A percentile compares a stretch with the other conserved stretches of the same genome.
These are phyloP conservation scores for Melanogaster broomeanus DNA, from an alignment of 768 basidiomycete genomes.

Conservation along the genomic window DNA sequence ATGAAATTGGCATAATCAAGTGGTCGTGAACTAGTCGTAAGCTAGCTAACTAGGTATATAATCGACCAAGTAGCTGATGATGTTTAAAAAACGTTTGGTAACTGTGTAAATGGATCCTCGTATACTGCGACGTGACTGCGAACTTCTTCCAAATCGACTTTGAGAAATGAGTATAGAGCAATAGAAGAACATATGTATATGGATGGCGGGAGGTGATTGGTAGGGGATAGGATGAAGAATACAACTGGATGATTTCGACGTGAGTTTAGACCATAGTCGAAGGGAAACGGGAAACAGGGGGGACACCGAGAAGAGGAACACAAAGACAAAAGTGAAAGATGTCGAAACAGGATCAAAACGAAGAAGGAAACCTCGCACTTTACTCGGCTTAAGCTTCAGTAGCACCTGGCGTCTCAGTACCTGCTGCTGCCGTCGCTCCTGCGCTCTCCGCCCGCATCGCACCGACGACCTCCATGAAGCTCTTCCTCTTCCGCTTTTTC, in stretches of 20 bases:
- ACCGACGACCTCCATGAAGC: conserved; percentile 44
- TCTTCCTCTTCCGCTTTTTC: conserved; percentile 65
- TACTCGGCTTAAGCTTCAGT: conserved; percentile 9
- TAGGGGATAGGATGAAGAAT: conserved; percentile 2
- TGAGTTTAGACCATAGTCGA: conserved; percentile 7
- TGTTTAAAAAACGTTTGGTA: not conserved
- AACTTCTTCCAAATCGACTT: not conserved
- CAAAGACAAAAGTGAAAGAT: conserved; percentile 6
- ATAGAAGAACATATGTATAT: conserved; percentile 1
- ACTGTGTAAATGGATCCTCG: conserved; percentile 17
- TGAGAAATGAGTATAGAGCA: not conserved
- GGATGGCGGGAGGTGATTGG: conserved; percentile 13
- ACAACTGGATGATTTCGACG: conserved; percentile 13
- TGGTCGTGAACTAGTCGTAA: conserved; percentile 21
- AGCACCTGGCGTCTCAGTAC: conserved; percentile 10
- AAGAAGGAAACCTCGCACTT: conserved; percentile 1
- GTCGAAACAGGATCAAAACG: conserved; percentile 7
- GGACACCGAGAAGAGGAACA: not conserved
- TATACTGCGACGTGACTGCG: not conserved
- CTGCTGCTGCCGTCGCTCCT: conserved; percentile 39
- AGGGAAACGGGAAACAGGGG: not conserved
- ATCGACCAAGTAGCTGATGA: not conserved
- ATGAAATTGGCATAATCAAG: conserved; percentile 10
- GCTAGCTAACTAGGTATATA: conserved; percentile 17
- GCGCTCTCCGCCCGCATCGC: conserved; percentile 27